These are phyloP conservation scores for Zasmidium cellare DNA, from an alignment of 2,329 filamentous ascomycete species.

Conservation along the genomic window DNA sequence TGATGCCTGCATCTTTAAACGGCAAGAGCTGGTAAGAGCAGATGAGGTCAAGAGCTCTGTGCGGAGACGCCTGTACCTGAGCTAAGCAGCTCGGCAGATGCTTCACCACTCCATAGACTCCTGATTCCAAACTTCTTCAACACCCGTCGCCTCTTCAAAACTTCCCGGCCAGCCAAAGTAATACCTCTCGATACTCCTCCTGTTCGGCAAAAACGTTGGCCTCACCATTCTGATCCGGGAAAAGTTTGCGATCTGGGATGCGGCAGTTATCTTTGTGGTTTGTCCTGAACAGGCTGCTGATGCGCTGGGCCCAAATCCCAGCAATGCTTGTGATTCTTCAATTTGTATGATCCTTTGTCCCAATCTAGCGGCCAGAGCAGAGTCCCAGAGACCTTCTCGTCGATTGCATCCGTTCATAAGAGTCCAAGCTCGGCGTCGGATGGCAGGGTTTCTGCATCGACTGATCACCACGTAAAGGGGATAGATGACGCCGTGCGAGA, in stretches of 20 bases:
- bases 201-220: background rate
- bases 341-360: background rate
- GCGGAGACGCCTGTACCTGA: background rate
- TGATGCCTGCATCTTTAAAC: too few species aligned
- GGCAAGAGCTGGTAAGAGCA: background rate
- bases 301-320: background rate
- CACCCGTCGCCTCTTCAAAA: background rate
- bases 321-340: background rate
- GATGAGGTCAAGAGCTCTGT: background rate
- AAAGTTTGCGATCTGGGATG: background rate
- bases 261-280: background rate
- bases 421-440: background rate
- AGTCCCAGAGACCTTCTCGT: background rate
- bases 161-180: background rate
- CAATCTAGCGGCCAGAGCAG: background rate
- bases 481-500: background rate
- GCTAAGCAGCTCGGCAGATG: background rate
- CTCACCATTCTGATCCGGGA: background rate
- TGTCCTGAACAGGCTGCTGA: background rate
- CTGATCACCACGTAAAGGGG: background rate
- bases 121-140: background rate
- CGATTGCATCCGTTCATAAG: background rate
- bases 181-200: background rate
- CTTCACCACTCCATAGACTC: background rate
- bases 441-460: background rate